Evolutionary conservation across 257 asterid genomes (phyloP).

Genomic region (Solanum phureja): DNA sequence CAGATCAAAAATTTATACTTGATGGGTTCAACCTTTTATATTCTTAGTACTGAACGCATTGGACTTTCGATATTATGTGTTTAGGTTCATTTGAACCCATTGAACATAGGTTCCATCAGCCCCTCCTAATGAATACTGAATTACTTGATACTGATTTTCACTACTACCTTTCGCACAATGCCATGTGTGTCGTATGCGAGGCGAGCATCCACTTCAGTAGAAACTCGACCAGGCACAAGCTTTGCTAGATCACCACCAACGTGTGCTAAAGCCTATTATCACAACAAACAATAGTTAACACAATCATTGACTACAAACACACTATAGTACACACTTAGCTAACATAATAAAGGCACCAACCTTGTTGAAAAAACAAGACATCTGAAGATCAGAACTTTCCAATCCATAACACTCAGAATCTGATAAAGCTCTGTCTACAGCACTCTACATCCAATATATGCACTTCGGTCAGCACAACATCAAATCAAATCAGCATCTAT

Average conservation of each 20-base stretch:
- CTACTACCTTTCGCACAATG: constrained; percentile 57
- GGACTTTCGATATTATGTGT: background rate
- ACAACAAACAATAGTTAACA: background rate
- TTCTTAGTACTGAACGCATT: background rate
- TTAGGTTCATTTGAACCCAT: background rate
- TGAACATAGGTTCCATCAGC: background rate
- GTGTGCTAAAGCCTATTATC: constrained; percentile 69
- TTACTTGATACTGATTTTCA: background rate
- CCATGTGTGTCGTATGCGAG: constrained; percentile 82
- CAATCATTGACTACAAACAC: background rate
- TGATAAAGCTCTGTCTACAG: constrained; percentile 86
- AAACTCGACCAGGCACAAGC: constrained; percentile 97
- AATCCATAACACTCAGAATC: constrained; percentile 59
- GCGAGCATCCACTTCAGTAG: constrained; percentile 98
- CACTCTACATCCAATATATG: constrained; percentile 36
- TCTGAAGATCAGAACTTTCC: constrained; percentile 50
- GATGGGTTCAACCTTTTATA: background rate
- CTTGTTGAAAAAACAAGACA: constrained; percentile 82
- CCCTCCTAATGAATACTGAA: background rate
- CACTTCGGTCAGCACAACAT: background rate
- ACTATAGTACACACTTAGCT: background rate
- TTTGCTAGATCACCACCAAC: constrained; percentile 87
- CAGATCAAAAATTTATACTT: background rate
- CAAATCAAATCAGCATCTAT: background rate
- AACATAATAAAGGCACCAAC: constrained; percentile 17